A percentile compares a stretch with the other conserved stretches of the same genome.
These are phyloP conservation scores for Wallemia hederae DNA, from an alignment of 1,284 basidiomycete genomes.

Conservation along the genomic window DNA sequence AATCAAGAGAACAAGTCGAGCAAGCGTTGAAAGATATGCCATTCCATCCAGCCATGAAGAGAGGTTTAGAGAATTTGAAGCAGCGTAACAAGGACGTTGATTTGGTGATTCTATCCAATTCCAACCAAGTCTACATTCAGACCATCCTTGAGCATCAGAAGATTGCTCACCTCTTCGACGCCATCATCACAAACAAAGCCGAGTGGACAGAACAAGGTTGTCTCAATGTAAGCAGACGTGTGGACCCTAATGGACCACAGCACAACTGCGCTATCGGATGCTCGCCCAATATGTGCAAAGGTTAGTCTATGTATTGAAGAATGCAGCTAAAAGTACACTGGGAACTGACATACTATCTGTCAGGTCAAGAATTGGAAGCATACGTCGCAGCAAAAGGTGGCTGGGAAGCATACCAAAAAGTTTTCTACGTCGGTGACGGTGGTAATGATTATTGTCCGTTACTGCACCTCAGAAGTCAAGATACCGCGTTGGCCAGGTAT, in stretches of 20 bases:
- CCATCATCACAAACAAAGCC: conserved; percentile 80
- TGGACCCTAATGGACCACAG: conserved; percentile 45
- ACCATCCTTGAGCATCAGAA: conserved; percentile 63
- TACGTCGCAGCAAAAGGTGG: conserved; percentile 42
- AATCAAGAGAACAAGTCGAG: conserved; percentile 43
- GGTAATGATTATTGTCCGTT: conserved; percentile 87
- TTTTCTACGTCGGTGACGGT: conserved; percentile 82
- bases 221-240: conserved; percentile 42
- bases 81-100: neutral
- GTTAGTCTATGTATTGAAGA: conserved; percentile 15
- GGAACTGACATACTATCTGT: neutral
- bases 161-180: conserved; percentile 40
- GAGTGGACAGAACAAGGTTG: conserved; percentile 39
- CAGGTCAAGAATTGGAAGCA: conserved; percentile 60
- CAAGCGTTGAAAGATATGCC: conserved; percentile 50
- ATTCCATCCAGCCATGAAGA: conserved; percentile 83
- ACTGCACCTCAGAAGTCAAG: conserved; percentile 48
- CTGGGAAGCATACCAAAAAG: conserved; percentile 32
- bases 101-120: conserved; percentile 45
- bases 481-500: conserved; percentile 42
- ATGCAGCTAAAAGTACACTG: neutral
- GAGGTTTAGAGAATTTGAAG: conserved; percentile 52
- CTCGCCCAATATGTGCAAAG: conserved; percentile 95
- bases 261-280: conserved; percentile 70
- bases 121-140: conserved; percentile 70